A percentile compares a stretch with the other conserved stretches of the same genome.
Evolutionary conservation across 2,329 filamentous ascomycete genomes (phyloP).

Genomic region (Botrytis galanthina): DNA sequence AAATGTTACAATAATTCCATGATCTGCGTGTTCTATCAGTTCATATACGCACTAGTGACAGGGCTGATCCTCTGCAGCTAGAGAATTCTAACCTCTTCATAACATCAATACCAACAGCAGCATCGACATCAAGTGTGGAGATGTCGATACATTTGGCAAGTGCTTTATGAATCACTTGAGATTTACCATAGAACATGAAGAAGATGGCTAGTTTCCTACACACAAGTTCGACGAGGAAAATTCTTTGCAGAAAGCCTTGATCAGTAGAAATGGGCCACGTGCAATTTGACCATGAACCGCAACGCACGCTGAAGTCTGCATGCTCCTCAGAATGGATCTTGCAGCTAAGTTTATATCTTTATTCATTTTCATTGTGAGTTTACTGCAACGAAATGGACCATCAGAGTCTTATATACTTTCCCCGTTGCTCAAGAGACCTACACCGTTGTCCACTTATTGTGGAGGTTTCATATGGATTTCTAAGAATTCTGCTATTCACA

Average conservation of each 20-base stretch:
- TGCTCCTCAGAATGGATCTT: fast-evolving
- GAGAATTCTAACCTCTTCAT: background rate
- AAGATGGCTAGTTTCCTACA: background rate
- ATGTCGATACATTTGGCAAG: background rate
- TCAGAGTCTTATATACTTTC: background rate
- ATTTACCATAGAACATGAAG: too few species aligned
- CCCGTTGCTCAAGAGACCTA: background rate
- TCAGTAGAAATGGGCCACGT: background rate
- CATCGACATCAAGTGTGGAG: background rate
- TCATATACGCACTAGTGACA: background rate
- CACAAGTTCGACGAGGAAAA: background rate
- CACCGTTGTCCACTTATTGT: too few species aligned
- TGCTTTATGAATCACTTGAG: background rate
- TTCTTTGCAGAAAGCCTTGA: background rate
- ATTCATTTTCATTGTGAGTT: background rate
- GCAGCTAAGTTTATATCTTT: background rate
- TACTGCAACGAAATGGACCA: background rate
- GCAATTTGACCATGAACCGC: background rate
- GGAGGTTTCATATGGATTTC: background rate
- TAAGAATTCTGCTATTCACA: background rate
- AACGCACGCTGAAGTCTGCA: background rate
- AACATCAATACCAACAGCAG: background rate
- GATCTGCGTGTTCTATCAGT: background rate
- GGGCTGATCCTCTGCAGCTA: background rate
- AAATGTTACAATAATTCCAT: fast-evolving